Percentiles rank a stretch among this genome's conserved stretches.
Conservation (phyloP, 306 rosid species). For the Vicia villosa region DNA sequence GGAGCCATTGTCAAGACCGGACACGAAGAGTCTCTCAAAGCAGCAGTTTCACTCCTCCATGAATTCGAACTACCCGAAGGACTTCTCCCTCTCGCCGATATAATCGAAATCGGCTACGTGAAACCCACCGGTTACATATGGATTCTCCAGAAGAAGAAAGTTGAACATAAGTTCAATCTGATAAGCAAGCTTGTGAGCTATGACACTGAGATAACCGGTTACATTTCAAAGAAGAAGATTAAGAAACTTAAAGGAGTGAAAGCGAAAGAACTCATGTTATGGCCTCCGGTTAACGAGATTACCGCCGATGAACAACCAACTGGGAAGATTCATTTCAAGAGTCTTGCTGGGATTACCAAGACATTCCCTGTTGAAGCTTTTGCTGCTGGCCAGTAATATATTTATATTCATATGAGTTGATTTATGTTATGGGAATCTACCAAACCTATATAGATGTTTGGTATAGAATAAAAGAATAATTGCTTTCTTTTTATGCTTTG, state of each 20-base stretch:
- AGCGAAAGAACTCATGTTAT: conserved; percentile 87
- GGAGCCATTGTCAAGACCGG: conserved; percentile 78
- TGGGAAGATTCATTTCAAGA: conserved; percentile 84
- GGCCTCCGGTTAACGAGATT: conserved; percentile 95
- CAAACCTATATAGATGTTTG: conserved; percentile 11
- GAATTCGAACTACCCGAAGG: conserved; percentile 78
- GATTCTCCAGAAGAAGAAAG: conserved; percentile 80
- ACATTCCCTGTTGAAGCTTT: conserved; percentile 86
- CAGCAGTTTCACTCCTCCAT: conserved; percentile 57
- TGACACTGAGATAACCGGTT: conserved; percentile 63
- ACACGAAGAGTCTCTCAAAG: conserved; percentile 63
- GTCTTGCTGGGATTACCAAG: conserved; percentile 92
- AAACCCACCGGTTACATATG: conserved; percentile 78
- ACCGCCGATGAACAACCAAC: conserved; percentile 51
- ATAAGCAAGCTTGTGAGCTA: conserved; percentile 79
- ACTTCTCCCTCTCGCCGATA: conserved; percentile 69
- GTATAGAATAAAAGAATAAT: conserved; percentile 15
- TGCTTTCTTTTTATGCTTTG: conserved; percentile 1
- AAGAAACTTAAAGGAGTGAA: conserved; percentile 88
- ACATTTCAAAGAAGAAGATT: conserved; percentile 56
- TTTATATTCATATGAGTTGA: background rate
- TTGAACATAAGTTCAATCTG: conserved; percentile 81
- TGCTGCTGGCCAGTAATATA: conserved; percentile 73
- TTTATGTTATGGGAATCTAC: conserved; percentile 4
- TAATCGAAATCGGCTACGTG: conserved; percentile 76